Conservation (phyloP, 1,284 basidiomycete genomes). For the Moniliella sp. region DNA sequence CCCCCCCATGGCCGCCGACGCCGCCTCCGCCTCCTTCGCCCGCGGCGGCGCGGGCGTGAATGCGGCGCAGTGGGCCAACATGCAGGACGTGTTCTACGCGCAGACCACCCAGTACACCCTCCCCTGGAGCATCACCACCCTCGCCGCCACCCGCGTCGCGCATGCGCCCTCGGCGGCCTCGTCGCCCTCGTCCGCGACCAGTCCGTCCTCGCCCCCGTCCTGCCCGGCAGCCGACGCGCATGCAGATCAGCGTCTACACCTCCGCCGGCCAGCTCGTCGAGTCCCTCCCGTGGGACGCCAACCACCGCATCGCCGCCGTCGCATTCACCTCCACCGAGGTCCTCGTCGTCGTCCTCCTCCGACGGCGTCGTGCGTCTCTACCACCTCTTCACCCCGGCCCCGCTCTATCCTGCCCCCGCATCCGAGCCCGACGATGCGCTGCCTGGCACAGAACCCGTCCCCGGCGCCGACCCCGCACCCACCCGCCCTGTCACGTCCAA, state of each 20-base stretch:
- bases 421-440: neutral
- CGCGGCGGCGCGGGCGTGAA: no score
- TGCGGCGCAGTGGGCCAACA: slow-evolving; percentile 23
- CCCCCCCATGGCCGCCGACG: no score
- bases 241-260: slow-evolving; percentile 41
- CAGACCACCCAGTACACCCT: slow-evolving; percentile 56
- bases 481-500: no score
- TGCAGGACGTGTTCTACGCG: slow-evolving; percentile 36
- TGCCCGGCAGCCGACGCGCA: slow-evolving; percentile 43
- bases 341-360: slow-evolving; percentile 65
- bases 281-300: slow-evolving; percentile 50
- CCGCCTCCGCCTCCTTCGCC: no score
- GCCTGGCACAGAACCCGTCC: neutral
- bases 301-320: slow-evolving; percentile 49
- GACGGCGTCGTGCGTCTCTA: slow-evolving; percentile 78
- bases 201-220: slow-evolving; percentile 54
- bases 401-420: slow-evolving; percentile 3
- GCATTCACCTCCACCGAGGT: slow-evolving; percentile 63
- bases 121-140: slow-evolving; percentile 54
- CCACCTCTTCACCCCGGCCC: slow-evolving; percentile 41
- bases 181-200: slow-evolving; percentile 71
- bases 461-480: slow-evolving; percentile 3
- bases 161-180: slow-evolving; percentile 66
- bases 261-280: slow-evolving; percentile 36
- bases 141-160: slow-evolving; percentile 59